A percentile compares a stretch with the other conserved stretches of the same genome.
phyloP scores from a whole-genome alignment of 129 eudicot species.

The Ambrosia artemisiifolia region DNA sequence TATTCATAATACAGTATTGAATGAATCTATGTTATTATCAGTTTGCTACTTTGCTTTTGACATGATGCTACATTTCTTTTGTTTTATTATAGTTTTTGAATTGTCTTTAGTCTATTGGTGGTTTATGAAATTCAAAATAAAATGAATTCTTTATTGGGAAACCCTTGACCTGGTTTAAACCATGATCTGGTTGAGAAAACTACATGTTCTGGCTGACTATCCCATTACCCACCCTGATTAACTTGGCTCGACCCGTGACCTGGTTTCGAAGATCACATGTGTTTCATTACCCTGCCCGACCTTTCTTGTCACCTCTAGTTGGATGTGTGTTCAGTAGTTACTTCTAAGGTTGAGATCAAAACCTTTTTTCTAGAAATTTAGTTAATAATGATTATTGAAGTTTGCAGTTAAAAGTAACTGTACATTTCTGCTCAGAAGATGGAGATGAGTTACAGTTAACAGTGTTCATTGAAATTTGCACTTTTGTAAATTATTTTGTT shows the following conservation, averaged over 20 bases:
- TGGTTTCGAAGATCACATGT: background rate
- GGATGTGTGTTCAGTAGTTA: background rate
- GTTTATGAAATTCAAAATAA: background rate
- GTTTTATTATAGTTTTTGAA: too few species aligned
- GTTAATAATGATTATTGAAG: slow-evolving; percentile 4
- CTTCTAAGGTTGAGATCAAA: background rate
- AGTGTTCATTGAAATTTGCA: background rate
- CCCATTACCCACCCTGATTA: background rate
- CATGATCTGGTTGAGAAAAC: too few species aligned
- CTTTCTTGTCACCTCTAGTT: background rate
- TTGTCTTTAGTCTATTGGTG: background rate
- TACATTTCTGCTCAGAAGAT: background rate
- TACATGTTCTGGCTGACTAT: too few species aligned
- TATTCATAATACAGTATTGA: background rate
- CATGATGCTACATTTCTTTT: background rate
- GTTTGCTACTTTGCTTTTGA: too few species aligned
- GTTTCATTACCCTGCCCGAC: background rate
- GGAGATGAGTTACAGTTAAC: background rate
- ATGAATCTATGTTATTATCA: background rate
- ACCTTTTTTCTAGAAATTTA: background rate
- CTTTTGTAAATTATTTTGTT: background rate
- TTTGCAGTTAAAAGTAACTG: background rate
- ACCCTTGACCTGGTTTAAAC: too few species aligned
- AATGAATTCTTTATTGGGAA: background rate
- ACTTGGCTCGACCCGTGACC: background rate